Evolutionary conservation across 495 filamentous ascomycete genomes (phyloP).

Genomic region (Amphirosellinia nigrospora): DNA sequence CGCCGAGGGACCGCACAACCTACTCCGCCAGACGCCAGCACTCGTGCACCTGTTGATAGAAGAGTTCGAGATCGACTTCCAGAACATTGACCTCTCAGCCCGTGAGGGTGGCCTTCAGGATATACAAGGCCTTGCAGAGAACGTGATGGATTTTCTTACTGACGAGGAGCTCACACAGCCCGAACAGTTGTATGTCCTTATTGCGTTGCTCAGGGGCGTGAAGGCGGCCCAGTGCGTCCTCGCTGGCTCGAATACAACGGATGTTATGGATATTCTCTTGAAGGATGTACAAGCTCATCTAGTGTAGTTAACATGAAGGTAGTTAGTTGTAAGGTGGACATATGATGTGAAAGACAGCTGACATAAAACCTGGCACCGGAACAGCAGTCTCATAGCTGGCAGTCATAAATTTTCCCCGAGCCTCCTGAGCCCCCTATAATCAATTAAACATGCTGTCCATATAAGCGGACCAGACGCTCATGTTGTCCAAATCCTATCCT

Average conservation of each 20-base stretch:
- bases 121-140: slow-evolving; percentile 6
- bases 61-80: slow-evolving; percentile 11
- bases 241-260: neutral
- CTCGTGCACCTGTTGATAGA: slow-evolving; percentile 9
- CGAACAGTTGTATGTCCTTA: slow-evolving; percentile 8
- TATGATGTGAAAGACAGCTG: too few relatives aligned
- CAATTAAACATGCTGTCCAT: too few relatives aligned
- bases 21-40: slow-evolving; percentile 13
- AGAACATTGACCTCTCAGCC: slow-evolving; percentile 14
- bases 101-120: slow-evolving; percentile 2
- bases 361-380: too few relatives aligned
- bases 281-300: slow-evolving; percentile 13
- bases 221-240: slow-evolving; percentile 9
- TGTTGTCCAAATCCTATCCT: too few relatives aligned
- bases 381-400: too few relatives aligned
- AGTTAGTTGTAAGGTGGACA: neutral
- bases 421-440: too few relatives aligned
- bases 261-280: slow-evolving; percentile 2
- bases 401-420: too few relatives aligned
- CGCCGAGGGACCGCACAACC: neutral
- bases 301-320: neutral
- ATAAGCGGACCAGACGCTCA: too few relatives aligned
- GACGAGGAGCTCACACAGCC: slow-evolving; percentile 14
- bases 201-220: slow-evolving; percentile 14
- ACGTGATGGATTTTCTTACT: slow-evolving; percentile 10